Evolutionary conservation across 768 basidiomycete species (phyloP).

Genomic region (Tricholoma hemisulphureum): DNA sequence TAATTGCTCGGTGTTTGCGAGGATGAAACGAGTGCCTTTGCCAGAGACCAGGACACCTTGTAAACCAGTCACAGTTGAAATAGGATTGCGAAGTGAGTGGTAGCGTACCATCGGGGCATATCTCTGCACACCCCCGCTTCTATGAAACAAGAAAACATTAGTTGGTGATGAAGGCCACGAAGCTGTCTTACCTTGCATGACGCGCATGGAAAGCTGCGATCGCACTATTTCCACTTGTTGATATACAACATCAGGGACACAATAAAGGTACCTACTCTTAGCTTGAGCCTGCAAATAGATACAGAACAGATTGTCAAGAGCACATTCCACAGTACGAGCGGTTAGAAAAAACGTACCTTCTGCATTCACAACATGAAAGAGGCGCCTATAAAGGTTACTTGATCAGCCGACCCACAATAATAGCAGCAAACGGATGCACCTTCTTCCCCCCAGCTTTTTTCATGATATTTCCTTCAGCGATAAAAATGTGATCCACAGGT

Average conservation of each 20-base stretch:
- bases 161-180: background rate
- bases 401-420: constrained; percentile 5
- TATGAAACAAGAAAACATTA: constrained; percentile 23
- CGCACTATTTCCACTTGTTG: constrained; percentile 35
- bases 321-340: background rate
- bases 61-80: background rate
- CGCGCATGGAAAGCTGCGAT: constrained; percentile 51
- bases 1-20: constrained; percentile 65
- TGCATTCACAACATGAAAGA: constrained; percentile 62
- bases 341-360: constrained; percentile 40
- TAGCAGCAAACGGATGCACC: constrained; percentile 27
- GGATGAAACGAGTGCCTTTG: constrained; percentile 65
- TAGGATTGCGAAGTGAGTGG: background rate
- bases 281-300: constrained; percentile 42
- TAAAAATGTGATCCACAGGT: constrained; percentile 50
- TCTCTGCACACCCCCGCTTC: constrained; percentile 65
- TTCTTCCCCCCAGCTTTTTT: constrained; percentile 51
- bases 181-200: constrained; percentile 35
- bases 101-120: constrained; percentile 59
- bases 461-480: constrained; percentile 43
- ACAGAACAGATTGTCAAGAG: constrained; percentile 3
- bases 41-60: constrained; percentile 63
- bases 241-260: constrained; percentile 8
- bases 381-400: constrained; percentile 36
- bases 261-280: constrained; percentile 43